These are phyloP conservation scores for Cicer chorassanicum DNA, from an alignment of 306 rosid species.

Conservation along the genomic window DNA sequence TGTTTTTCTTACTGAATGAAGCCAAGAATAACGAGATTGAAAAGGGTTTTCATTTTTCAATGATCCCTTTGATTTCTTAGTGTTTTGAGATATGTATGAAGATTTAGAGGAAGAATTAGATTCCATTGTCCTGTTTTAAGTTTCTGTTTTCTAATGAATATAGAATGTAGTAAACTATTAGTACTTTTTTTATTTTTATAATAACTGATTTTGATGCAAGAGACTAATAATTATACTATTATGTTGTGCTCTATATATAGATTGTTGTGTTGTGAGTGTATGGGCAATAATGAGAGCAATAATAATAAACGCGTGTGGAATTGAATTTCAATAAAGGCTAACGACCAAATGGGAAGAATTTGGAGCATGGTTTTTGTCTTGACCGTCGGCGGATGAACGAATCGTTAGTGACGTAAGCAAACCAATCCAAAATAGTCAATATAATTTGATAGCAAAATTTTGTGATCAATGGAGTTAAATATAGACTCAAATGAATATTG, in stretches of 20 bases:
- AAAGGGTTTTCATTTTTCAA: conserved; percentile 38
- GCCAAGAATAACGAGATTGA: conserved; percentile 39
- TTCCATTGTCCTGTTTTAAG: conserved; percentile 43
- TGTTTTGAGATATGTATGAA: conserved; percentile 25
- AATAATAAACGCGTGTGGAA: not conserved
- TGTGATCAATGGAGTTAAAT: too few species aligned
- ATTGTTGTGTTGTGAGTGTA: not conserved
- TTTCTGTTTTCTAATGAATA: not conserved
- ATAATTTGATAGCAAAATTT: not conserved
- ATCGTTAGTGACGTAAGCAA: not conserved
- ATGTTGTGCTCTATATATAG: conserved; percentile 5
- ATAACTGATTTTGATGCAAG: not conserved
- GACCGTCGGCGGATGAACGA: not conserved
- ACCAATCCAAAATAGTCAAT: not conserved
- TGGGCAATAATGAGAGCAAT: not conserved
- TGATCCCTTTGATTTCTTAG: not conserved
- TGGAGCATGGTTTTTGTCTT: not conserved
- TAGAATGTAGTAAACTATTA: not conserved
- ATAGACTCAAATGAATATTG: too few species aligned
- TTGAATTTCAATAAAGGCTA: conserved; percentile 6
- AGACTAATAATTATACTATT: not conserved
- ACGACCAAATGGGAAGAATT: not conserved
- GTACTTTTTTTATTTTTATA: not conserved
- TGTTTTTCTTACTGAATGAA: conserved; percentile 59
- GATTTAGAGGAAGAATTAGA: conserved; percentile 52